Evolutionary conservation across 176 grass and related monocot genomes (phyloP).

Genomic region (Eleusine indica): DNA sequence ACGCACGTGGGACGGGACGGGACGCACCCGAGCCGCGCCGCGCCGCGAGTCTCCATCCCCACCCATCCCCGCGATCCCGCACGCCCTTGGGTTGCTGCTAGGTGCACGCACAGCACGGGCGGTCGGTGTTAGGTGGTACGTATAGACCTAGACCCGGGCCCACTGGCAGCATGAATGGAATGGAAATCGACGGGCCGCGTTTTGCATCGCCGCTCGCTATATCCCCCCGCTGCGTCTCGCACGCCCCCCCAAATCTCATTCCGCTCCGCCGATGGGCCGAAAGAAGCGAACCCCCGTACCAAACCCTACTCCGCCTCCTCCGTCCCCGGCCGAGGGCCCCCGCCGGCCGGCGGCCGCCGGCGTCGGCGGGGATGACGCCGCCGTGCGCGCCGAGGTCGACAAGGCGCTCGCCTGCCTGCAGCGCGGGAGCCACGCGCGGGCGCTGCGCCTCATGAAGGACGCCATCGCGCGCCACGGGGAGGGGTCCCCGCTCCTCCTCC

Average conservation of each 20-base stretch:
- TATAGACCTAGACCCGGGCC: not conserved
- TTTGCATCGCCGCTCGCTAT: not conserved
- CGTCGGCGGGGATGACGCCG: not conserved
- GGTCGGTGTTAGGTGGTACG: slow-evolving; percentile 22
- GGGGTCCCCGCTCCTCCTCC: slow-evolving; percentile 59
- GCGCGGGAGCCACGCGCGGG: slow-evolving; percentile 64
- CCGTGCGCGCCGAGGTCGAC: slow-evolving; percentile 69
- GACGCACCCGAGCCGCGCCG: not conserved
- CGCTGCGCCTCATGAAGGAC: slow-evolving; percentile 71
- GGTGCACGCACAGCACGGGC: not conserved
- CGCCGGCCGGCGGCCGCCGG: slow-evolving; percentile 16
- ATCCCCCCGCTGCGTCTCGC: not conserved
- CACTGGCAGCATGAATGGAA: not conserved
- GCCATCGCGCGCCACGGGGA: slow-evolving; percentile 53
- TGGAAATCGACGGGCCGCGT: not conserved
- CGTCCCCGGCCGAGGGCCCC: slow-evolving; percentile 26
- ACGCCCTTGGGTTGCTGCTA: not conserved
- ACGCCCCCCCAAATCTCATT: slow-evolving; percentile 42
- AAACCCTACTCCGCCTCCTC: slow-evolving; percentile 63
- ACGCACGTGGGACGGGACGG: too few relatives aligned
- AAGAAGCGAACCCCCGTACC: slow-evolving; percentile 72
- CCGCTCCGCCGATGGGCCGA: slow-evolving; percentile 59
- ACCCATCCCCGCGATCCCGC: not conserved
- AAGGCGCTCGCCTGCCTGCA: slow-evolving; percentile 59
- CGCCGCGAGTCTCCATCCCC: not conserved